Evolutionary conservation across 768 basidiomycete genomes (phyloP).

Genomic region (Tricholoma sp.): DNA sequence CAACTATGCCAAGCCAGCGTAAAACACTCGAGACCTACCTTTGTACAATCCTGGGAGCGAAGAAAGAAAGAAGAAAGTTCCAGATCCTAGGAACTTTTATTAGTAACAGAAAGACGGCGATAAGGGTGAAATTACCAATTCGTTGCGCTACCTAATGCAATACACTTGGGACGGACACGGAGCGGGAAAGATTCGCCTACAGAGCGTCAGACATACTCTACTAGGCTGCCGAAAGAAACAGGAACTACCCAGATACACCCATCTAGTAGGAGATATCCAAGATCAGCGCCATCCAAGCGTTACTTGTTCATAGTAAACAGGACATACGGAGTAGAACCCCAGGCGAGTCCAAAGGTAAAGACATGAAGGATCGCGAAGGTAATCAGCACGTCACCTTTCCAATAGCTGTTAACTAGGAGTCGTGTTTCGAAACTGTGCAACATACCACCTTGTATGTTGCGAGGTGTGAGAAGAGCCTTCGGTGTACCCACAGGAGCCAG

Average conservation of each 20-base stretch:
- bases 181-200: constrained; percentile 73
- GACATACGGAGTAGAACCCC: constrained; percentile 63
- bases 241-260: constrained; percentile 56
- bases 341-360: constrained; percentile 65
- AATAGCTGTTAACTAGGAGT: not conserved
- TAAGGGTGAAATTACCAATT: constrained; percentile 25
- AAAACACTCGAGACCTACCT: constrained; percentile 28
- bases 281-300: not conserved
- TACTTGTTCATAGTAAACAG: not conserved
- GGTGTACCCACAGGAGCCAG: constrained; percentile 52
- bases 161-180: constrained; percentile 71
- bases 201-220: not conserved
- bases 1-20: not conserved
- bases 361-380: constrained; percentile 78
- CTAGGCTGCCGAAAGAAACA: not conserved
- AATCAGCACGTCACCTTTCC: constrained; percentile 56
- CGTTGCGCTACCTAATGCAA: constrained; percentile 64
- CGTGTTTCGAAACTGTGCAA: not conserved
- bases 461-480: constrained; percentile 39
- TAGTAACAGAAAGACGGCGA: not conserved
- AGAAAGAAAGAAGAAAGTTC: constrained; percentile 74
- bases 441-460: constrained; percentile 50
- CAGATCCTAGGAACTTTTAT: constrained; percentile 55
- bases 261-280: constrained; percentile 26
- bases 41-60: constrained; percentile 61